These are phyloP conservation scores for Cryphonectria naterciae DNA, from an alignment of 2,329 filamentous ascomycete genomes.

Conservation along the genomic window DNA sequence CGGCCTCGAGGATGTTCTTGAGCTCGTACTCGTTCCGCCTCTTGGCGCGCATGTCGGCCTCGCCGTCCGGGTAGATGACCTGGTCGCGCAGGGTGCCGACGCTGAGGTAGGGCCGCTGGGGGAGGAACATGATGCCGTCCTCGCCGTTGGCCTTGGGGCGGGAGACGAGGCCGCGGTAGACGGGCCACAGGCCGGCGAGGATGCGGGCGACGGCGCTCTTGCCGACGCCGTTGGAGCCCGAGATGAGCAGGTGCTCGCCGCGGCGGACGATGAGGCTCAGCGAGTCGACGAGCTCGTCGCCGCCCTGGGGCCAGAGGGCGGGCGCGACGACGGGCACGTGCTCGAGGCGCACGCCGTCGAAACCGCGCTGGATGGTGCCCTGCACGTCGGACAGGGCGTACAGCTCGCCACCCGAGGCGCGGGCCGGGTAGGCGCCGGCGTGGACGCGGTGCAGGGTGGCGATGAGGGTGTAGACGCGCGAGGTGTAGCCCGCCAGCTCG, in stretches of 20 bases:
- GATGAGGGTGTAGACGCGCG: constrained; percentile 92
- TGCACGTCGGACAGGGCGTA: constrained; percentile 91
- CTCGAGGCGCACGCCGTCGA: constrained; percentile 91
- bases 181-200: constrained; percentile 91
- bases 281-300: constrained; percentile 87
- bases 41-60: constrained; percentile 87
- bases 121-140: constrained; percentile 98
- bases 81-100: constrained; percentile 94
- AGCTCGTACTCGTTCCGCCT: constrained; percentile 79
- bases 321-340: constrained; percentile 93
- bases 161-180: constrained; percentile 90
- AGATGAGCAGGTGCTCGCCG: constrained; percentile 92
- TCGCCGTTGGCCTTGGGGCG: constrained; percentile 78
- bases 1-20: constrained; percentile 77
- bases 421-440: constrained; percentile 81
- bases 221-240: constrained; percentile 91
- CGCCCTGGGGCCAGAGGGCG: constrained; percentile 82
- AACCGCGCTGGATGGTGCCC: constrained; percentile 91
- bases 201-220: constrained; percentile 89
- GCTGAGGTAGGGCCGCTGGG: constrained; percentile 89
- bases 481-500: constrained; percentile 94
- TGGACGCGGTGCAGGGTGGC: constrained; percentile 93
- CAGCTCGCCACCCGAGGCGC: constrained; percentile 74
- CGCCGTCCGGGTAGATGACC: constrained; percentile 95
- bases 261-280: constrained; percentile 87